Evolutionary conservation across 352 stramenopile genomes (phyloP), one percentile per base, ranked within the genome.

Genomic region (Pythium graminicola): DNA sequence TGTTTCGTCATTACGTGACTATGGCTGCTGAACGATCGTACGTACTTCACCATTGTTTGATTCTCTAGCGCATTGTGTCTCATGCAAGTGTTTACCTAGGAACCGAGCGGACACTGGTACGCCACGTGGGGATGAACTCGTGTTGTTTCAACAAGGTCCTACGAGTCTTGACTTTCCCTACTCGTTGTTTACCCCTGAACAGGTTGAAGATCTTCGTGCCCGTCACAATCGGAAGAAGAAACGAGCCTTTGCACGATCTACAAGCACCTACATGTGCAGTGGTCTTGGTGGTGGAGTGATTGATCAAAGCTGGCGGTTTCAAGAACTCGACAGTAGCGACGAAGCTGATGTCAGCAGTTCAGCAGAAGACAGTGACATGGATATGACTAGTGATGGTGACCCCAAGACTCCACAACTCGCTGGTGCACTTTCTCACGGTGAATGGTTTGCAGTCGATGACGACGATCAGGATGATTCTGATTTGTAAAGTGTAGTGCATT

Each of bases 1-100:
- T 88, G 47, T 88, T 85, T 35, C 70, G 70, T n/a, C 77, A 88
- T 43, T 88, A 85, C 60, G 73, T 79, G 17, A 60, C 59, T 14
- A 60, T 64, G 44, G 57, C 56, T 6, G 51, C 40, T 11, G 57
- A 65, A 27, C 64, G 62, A 46, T 55, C 60, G 63, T 74, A 56
- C 41, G 66, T 69, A 14, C 16, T n/a, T n/a, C n/a, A n/a, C n/a
- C n/a, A n/a, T n/a, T n/a, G n/a, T n/a, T n/a, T n/a, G n/a, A n/a
- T n/a, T n/a, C n/a, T n/a, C n/a, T n/a, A n/a, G n/a, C n/a, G n/a
- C n/a, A n/a, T n/a, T n/a, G n/a, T n/a, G n/a, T n/a, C n/a, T n/a
- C n/a, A n/a, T n/a, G n/a, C 7, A 14, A 19, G 16, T 44, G 38
- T 27, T 44, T 7, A 6, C 13, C 26, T 17, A 51, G 44, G 13